These are phyloP conservation scores for Coniochaeta hoffmannii DNA, from an alignment of 2,329 filamentous ascomycete species.

Conservation along the genomic window DNA sequence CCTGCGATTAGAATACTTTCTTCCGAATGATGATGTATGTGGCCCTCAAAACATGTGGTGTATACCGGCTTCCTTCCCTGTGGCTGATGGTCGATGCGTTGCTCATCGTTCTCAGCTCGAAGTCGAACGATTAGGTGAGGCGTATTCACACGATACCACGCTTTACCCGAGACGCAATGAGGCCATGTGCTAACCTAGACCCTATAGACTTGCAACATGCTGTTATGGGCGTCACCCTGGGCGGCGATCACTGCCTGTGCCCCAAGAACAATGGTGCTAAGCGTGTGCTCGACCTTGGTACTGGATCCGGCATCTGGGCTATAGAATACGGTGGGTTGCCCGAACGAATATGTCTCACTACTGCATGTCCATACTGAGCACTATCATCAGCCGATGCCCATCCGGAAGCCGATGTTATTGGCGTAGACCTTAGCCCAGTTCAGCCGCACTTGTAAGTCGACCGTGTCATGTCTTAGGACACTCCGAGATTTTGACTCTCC, in stretches of 20 bases:
- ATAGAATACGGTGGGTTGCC: constrained; percentile 12
- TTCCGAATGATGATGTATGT: constrained; percentile 7
- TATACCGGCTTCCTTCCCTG: neutral
- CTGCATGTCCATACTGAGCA: neutral
- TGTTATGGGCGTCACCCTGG: constrained; percentile 10
- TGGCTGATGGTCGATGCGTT: neutral
- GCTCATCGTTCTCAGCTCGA: neutral
- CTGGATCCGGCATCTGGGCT: constrained; percentile 14
- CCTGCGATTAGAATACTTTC: constrained; percentile 4
- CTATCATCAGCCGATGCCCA: constrained; percentile 10
- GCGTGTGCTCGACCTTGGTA: constrained; percentile 13
- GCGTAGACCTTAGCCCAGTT: constrained; percentile 10
- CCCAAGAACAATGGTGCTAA: constrained; percentile 11
- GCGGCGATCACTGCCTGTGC: constrained; percentile 8
- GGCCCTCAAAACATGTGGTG: neutral
- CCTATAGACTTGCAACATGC: constrained; percentile 13
- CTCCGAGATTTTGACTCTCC: neutral
- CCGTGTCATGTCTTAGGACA: neutral
- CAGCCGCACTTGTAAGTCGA: constrained; percentile 8
- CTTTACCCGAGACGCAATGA: neutral
- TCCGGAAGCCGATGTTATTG: constrained; percentile 12
- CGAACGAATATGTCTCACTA: neutral
- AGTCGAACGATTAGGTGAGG: constrained; percentile 3
- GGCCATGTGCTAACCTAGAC: neutral
- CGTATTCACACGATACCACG: neutral